Evolutionary conservation across 2,329 filamentous ascomycete species (phyloP).

Genomic region (Pezicula rhizophila): DNA sequence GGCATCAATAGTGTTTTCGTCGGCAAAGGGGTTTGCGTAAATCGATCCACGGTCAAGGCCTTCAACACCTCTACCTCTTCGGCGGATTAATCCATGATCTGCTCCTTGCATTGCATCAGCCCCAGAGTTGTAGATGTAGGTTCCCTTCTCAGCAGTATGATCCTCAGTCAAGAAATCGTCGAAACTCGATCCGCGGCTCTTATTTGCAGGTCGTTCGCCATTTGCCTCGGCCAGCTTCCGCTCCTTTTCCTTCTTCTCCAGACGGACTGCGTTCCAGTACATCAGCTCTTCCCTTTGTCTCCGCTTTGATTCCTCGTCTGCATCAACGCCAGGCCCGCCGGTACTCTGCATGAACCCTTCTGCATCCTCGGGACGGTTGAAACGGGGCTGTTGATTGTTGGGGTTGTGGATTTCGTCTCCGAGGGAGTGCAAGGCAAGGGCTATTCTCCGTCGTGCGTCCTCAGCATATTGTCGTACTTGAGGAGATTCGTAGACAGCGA

Average conservation of each 20-base stretch:
- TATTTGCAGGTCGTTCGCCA: conserved; percentile 19
- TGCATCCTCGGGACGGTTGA: conserved; percentile 62
- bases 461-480: conserved; percentile 57
- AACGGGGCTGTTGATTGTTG: conserved; percentile 39
- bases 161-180: conserved; percentile 54
- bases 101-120: conserved; percentile 34
- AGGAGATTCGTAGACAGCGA: conserved; percentile 54
- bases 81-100: conserved; percentile 41
- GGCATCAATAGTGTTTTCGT: conserved; percentile 27
- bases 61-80: conserved; percentile 40
- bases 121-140: conserved; percentile 53
- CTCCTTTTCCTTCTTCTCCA: conserved; percentile 41
- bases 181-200: conserved; percentile 33
- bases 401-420: conserved; percentile 48
- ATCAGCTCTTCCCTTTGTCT: conserved; percentile 59
- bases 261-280: conserved; percentile 56
- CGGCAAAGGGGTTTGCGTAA: conserved; percentile 53
- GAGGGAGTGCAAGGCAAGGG: conserved; percentile 52
- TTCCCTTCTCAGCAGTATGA: conserved; percentile 43
- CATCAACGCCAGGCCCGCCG: conserved; percentile 44
- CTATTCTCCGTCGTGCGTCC: conserved; percentile 55
- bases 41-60: conserved; percentile 38
- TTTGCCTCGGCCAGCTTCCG: conserved; percentile 14
- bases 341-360: conserved; percentile 54
- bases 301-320: conserved; percentile 55